phyloP scores from a whole-genome alignment of 805 yeast species.

The Myxozyma monticola region DNA sequence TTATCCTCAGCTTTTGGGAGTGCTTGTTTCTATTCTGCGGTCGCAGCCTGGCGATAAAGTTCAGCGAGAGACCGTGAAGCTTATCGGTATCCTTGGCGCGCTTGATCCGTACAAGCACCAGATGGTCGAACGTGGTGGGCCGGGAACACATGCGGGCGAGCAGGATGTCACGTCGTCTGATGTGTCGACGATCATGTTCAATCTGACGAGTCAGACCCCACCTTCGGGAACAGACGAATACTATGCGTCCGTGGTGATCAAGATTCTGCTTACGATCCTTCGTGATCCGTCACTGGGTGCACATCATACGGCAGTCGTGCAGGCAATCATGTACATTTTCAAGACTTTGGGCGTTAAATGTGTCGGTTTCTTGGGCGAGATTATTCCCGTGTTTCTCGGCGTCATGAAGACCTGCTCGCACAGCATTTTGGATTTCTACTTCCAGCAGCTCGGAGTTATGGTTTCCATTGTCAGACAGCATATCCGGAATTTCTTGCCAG shows the following conservation, averaged over 20 bases:
- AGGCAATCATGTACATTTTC: conserved; percentile 88
- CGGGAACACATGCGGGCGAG: conserved; percentile 47
- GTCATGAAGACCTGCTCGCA: conserved; percentile 78
- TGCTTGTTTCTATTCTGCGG: conserved; percentile 76
- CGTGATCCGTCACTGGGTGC: conserved; percentile 81
- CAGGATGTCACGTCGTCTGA: conserved; percentile 90
- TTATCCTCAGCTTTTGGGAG: conserved; percentile 83
- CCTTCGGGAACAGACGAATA: conserved; percentile 83
- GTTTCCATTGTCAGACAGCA: conserved; percentile 85
- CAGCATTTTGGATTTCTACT: conserved; percentile 79
- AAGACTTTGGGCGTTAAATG: conserved; percentile 85
- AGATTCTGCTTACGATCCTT: conserved; percentile 76
- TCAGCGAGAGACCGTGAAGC: conserved; percentile 82
- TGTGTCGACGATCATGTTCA: conserved; percentile 50
- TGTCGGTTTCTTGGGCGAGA: conserved; percentile 82
- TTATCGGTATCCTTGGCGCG: conserved; percentile 93
- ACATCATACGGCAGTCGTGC: conserved; percentile 91
- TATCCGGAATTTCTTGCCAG: conserved; percentile 76
- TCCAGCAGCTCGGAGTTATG: conserved; percentile 80
- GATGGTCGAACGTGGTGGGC: conserved; percentile 77
- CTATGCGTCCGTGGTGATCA: conserved; percentile 91
- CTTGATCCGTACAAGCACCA: conserved; percentile 94
- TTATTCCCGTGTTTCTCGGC: conserved; percentile 80
- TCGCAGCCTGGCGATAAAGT: conserved; percentile 73
- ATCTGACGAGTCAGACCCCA: conserved; percentile 89